phyloP scores from a whole-genome alignment of 1,139 yeast species.

The Pneumocystis canis region DNA sequence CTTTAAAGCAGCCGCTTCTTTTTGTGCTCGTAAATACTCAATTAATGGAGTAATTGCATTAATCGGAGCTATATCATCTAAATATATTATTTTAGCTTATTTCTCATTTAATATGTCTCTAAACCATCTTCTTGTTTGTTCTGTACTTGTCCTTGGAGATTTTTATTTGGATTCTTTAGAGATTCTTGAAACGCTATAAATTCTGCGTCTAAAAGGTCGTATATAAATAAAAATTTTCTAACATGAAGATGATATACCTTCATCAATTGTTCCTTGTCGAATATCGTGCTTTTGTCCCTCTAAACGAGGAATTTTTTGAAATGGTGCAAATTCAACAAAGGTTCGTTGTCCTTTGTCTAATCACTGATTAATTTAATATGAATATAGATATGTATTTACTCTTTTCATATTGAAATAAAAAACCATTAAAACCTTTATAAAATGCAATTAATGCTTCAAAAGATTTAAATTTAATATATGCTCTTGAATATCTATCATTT shows the following conservation, averaged over 20 bases:
- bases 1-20: conserved; percentile 3
- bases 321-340: conserved; percentile 17
- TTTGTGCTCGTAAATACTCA: conserved; percentile 11
- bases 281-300: conserved; percentile 5
- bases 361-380: background rate
- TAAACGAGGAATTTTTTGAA: conserved; percentile 12
- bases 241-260: conserved; percentile 2
- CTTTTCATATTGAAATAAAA: conserved; percentile 8
- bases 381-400: background rate
- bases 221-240: background rate
- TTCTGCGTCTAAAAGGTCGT: conserved; percentile 12
- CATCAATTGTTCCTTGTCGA: conserved; percentile 13
- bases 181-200: conserved; percentile 14
- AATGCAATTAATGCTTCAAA: conserved; percentile 11
- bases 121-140: conserved; percentile 2
- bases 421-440: conserved; percentile 13
- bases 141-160: background rate
- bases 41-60: conserved; percentile 12
- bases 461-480: conserved; percentile 14
- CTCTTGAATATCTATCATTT: conserved; percentile 14
- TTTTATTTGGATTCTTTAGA: conserved; percentile 2
- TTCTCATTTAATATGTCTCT: background rate
- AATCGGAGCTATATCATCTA: background rate
- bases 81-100: background rate
- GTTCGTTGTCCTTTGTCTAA: conserved; percentile 9